These are phyloP conservation scores for Penicillium simplicissimum DNA, from an alignment of 495 filamentous ascomycete species.

Conservation along the genomic window DNA sequence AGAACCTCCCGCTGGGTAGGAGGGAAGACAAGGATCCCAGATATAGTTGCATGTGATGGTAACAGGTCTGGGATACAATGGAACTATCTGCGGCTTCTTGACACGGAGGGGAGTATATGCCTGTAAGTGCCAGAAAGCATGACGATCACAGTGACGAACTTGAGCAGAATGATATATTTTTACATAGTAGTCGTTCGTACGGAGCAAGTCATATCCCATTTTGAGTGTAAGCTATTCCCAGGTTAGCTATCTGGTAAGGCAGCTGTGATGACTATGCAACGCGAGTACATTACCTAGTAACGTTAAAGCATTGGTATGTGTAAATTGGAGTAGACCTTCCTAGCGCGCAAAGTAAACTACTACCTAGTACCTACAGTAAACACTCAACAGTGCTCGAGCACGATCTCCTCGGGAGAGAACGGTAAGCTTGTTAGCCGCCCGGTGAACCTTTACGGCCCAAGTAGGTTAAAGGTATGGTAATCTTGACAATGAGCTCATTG, in stretches of 20 bases:
- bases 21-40: not conserved
- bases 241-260: not conserved
- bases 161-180: not conserved
- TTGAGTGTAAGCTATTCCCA: not conserved
- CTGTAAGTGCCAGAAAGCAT: not conserved
- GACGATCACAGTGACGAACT: not conserved
- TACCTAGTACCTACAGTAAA: too few relatives aligned
- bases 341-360: not conserved
- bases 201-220: conserved; percentile 1
- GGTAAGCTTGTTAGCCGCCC: conserved; percentile 20
- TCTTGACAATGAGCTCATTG: conserved; percentile 19
- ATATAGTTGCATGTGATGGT: not conserved
- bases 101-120: not conserved
- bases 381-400: not conserved
- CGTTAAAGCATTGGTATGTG: not conserved
- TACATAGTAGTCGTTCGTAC: not conserved
- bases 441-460: conserved; percentile 23
- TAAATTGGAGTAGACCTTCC: not conserved
- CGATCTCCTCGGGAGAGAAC: conserved; percentile 30
- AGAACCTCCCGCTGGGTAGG: not conserved
- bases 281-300: not conserved
- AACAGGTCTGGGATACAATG: not conserved
- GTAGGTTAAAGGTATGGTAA: not conserved
- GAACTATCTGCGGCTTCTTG: not conserved
- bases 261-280: not conserved